Evolutionary conservation across 371 early-diverging fungal species (phyloP).

Genomic region (Blakeslea trispora): DNA sequence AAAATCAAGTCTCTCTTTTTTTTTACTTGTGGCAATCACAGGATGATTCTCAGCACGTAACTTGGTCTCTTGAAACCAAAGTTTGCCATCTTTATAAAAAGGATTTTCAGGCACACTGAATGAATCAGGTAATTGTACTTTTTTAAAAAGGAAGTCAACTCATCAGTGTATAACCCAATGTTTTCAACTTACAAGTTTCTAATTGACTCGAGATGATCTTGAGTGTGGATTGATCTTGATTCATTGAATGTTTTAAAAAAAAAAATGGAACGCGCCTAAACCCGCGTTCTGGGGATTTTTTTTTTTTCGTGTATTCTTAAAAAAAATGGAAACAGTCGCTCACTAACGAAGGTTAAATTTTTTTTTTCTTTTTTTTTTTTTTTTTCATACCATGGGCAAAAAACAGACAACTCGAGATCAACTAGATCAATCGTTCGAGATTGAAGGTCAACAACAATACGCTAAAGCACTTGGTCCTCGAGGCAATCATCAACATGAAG

Average conservation of each 20-base stretch:
- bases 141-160: not conserved
- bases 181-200: slow-evolving; percentile 5
- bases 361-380: slow-evolving; percentile 12
- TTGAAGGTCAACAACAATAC: slow-evolving; percentile 50
- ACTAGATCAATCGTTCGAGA: slow-evolving; percentile 28
- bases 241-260: too few relatives aligned
- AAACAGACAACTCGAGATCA: slow-evolving; percentile 40
- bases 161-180: not conserved
- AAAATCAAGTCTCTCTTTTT: too few relatives aligned
- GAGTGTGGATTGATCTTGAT: not conserved
- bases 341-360: too few relatives aligned
- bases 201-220: slow-evolving; percentile 11
- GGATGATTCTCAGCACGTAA: slow-evolving; percentile 39
- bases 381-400: slow-evolving; percentile 34
- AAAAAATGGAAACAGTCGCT: too few relatives aligned
- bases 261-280: too few relatives aligned
- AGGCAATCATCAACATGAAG: slow-evolving; percentile 77
- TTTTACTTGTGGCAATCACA: slow-evolving; percentile 24
- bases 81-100: slow-evolving; percentile 44
- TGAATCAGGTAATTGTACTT: slow-evolving; percentile 2
- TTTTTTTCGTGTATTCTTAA: too few relatives aligned
- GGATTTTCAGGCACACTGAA: slow-evolving; percentile 13
- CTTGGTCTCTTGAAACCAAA: slow-evolving; percentile 34
- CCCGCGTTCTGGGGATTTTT: too few relatives aligned
- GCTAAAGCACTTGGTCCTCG: slow-evolving; percentile 69